Percentiles rank a stretch among this genome's conserved stretches.
phyloP scores from a whole-genome alignment of 768 basidiomycete genomes.

The Russula compacta region DNA sequence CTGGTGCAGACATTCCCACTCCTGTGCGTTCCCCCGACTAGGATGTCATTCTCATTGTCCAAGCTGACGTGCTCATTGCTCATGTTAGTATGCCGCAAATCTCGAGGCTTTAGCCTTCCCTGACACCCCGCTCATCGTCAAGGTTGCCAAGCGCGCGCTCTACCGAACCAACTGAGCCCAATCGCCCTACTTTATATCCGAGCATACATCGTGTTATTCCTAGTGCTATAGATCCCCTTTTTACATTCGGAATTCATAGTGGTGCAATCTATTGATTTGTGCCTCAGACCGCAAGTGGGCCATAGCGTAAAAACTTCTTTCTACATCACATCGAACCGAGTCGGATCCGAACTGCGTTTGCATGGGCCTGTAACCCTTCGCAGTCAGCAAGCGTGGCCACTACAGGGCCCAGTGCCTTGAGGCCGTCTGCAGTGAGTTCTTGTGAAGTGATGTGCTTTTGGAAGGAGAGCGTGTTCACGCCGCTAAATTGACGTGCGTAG shows the following conservation, averaged over 20 bases:
- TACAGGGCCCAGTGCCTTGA: constrained; percentile 71
- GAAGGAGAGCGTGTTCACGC: constrained; percentile 95
- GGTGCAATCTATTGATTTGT: neutral
- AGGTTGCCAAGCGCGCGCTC: constrained; percentile 89
- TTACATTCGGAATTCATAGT: neutral
- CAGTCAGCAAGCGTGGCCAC: constrained; percentile 89
- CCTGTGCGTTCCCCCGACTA: constrained; percentile 50
- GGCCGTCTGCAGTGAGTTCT: constrained; percentile 72
- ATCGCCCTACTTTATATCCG: constrained; percentile 1
- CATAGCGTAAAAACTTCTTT: neutral
- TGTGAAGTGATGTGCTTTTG: constrained; percentile 99
- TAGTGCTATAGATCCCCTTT: constrained; percentile 16
- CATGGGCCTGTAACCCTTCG: constrained; percentile 91
- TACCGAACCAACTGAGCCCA: constrained; percentile 70
- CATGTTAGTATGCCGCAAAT: constrained; percentile 71
- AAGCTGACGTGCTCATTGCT: constrained; percentile 2
- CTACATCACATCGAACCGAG: constrained; percentile 27
- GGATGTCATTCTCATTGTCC: constrained; percentile 5
- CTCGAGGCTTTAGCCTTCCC: constrained; percentile 93
- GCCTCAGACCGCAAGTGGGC: neutral
- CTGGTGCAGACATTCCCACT: constrained; percentile 96
- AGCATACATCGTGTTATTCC: constrained; percentile 16
- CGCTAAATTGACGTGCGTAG: constrained; percentile 96
- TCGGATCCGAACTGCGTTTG: constrained; percentile 89
- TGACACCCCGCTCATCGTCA: constrained; percentile 80